Evolutionary conservation across 1,284 basidiomycete species (phyloP).

Genomic region (Tilletia setariae): DNA sequence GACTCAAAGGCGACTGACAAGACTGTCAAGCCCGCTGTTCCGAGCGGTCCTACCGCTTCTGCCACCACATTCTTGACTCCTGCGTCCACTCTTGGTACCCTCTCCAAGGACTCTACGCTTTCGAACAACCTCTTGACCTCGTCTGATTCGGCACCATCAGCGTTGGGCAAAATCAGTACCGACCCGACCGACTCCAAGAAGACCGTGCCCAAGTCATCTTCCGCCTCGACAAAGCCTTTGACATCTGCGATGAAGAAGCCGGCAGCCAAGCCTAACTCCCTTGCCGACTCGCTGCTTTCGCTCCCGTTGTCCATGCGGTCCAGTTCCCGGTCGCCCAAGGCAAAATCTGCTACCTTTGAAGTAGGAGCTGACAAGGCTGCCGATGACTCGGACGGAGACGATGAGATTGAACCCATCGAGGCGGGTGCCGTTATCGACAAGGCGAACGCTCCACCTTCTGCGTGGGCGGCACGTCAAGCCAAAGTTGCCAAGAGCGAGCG

Average conservation of each 20-base stretch:
- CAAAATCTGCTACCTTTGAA: conserved; percentile 6
- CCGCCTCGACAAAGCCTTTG: neutral
- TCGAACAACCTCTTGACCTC: neutral
- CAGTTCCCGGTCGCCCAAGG: too few species aligned
- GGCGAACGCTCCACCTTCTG: conserved; percentile 1
- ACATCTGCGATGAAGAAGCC: conserved; percentile 37
- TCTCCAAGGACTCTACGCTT: neutral
- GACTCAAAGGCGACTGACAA: neutral
- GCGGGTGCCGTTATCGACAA: too few species aligned
- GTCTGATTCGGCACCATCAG: conserved; percentile 9
- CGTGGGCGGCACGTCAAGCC: conserved; percentile 15
- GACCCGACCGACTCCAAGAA: neutral
- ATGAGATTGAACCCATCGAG: too few species aligned
- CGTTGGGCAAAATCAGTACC: conserved; percentile 1
- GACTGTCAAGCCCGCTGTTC: neutral
- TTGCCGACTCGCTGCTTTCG: conserved; percentile 48
- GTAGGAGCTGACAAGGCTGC: neutral
- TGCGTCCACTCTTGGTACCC: neutral
- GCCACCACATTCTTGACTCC: neutral
- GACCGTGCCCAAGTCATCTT: neutral
- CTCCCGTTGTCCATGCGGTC: conserved; percentile 19
- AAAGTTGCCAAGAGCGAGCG: conserved; percentile 20
- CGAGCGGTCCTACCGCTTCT: neutral
- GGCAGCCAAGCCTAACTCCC: conserved; percentile 28
- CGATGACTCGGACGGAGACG: neutral